These are phyloP conservation scores for Jackrogersella minutella DNA, from an alignment of 495 filamentous ascomycete species.

Conservation along the genomic window DNA sequence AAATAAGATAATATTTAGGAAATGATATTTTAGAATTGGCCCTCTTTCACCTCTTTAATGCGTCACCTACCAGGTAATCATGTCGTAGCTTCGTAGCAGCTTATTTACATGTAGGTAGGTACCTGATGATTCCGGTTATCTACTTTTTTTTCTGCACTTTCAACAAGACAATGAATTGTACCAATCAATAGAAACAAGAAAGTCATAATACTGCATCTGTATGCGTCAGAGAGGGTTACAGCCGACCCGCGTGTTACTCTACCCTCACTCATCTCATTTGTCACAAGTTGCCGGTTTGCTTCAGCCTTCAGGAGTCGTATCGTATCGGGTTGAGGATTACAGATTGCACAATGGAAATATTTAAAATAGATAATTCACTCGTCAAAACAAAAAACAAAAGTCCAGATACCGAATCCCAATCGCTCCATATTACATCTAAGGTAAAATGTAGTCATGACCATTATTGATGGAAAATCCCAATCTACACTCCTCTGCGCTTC, in stretches of 20 bases:
- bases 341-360: no score
- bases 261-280: constrained; percentile 1
- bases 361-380: constrained; percentile 1
- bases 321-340: constrained; percentile 26
- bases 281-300: constrained; percentile 21
- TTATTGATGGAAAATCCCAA: constrained; percentile 19
- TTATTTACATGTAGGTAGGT: no score
- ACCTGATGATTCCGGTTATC: no score
- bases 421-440: constrained; percentile 49
- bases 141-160: neutral
- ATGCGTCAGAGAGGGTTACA: constrained; percentile 18
- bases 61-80: no score
- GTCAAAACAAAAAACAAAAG: constrained; percentile 27
- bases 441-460: constrained; percentile 38
- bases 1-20: neutral
- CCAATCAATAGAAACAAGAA: constrained; percentile 1
- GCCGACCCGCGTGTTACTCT: constrained; percentile 19
- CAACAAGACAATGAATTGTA: constrained; percentile 9
- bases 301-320: constrained; percentile 17
- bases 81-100: no score
- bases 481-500: neutral
- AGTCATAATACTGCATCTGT: neutral
- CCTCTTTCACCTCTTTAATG: no score
- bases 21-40: no score
- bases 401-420: constrained; percentile 39